phyloP scores from a whole-genome alignment of 345 rosid species.

The Citrus sinensis region DNA sequence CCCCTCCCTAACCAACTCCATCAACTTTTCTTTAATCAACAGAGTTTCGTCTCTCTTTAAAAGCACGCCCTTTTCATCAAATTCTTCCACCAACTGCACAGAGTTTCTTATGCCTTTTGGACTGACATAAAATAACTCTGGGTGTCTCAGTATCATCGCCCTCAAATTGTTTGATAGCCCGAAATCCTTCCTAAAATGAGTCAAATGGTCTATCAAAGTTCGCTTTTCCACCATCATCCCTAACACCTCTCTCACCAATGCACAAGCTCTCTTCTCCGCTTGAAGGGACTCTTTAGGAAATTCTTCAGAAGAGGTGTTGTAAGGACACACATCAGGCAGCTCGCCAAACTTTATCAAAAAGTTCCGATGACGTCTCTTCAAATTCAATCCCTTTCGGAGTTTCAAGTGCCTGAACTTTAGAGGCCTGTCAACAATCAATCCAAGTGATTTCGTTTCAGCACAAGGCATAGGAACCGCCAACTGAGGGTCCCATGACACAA shows the following conservation, averaged over 20 bases:
- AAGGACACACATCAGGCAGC: conserved; percentile 65
- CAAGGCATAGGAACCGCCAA: conserved; percentile 48
- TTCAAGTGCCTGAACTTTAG: conserved; percentile 71
- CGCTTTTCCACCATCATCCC: conserved; percentile 72
- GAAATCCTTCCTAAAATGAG: conserved; percentile 86
- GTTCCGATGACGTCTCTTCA: conserved; percentile 61
- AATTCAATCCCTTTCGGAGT: conserved; percentile 71
- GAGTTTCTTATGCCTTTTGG: conserved; percentile 77
- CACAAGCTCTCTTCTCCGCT: conserved; percentile 84
- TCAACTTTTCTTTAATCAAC: conserved; percentile 47
- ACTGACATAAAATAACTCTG: conserved; percentile 80
- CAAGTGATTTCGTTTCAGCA: conserved; percentile 30
- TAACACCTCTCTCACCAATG: conserved; percentile 62
- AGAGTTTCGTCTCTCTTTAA: conserved; percentile 52
- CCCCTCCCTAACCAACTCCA: conserved; percentile 62
- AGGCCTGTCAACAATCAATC: conserved; percentile 79
- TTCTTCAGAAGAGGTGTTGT: conserved; percentile 39
- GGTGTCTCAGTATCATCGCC: conserved; percentile 73
- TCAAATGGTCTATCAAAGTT: conserved; percentile 77
- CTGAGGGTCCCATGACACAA: conserved; percentile 66
- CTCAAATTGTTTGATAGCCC: conserved; percentile 68
- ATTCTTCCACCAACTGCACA: conserved; percentile 68
- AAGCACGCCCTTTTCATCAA: conserved; percentile 61
- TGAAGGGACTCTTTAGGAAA: conserved; percentile 53
- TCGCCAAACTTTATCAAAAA: conserved; percentile 66